Conservation (phyloP, 495 filamentous ascomycete species). For the Podospora sp. region DNA sequence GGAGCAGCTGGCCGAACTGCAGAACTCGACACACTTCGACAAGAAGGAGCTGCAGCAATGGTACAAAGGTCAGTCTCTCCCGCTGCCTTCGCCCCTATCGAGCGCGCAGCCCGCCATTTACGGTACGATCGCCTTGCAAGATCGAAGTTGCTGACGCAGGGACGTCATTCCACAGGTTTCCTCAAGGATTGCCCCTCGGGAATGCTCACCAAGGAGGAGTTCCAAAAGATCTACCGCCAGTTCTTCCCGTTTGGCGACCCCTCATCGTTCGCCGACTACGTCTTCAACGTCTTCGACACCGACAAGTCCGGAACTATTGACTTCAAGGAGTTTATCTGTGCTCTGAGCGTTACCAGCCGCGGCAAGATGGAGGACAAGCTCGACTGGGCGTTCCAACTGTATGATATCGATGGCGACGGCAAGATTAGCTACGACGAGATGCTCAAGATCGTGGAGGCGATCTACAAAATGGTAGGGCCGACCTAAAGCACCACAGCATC, state of each 20-base stretch:
- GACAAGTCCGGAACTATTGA: slow-evolving; percentile 97
- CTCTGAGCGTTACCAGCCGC: slow-evolving; percentile 91
- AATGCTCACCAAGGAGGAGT: slow-evolving; percentile 95
- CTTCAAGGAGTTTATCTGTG: slow-evolving; percentile 99
- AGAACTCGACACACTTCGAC: slow-evolving; percentile 96
- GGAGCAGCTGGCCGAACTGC: slow-evolving; percentile 90
- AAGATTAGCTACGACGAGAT: slow-evolving; percentile 99
- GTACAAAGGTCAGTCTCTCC: slow-evolving; percentile 80
- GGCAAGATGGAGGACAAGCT: slow-evolving; percentile 99
- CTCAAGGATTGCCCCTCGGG: slow-evolving; percentile 97
- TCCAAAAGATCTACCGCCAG: slow-evolving; percentile 99
- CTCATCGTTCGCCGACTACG: slow-evolving; percentile 95
- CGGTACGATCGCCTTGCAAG: neutral
- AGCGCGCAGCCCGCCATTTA: neutral
- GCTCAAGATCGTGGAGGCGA: slow-evolving; percentile 97
- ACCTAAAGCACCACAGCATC: neutral
- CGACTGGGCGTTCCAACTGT: slow-evolving; percentile 99
- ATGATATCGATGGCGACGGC: slow-evolving; percentile 98
- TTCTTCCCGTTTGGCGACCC: slow-evolving; percentile 99
- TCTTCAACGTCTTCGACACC: slow-evolving; percentile 98
- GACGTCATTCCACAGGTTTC: slow-evolving; percentile 67
- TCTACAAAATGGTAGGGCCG: slow-evolving; percentile 92
- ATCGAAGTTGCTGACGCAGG: neutral
- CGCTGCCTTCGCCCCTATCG: neutral
- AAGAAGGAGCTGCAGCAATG: slow-evolving; percentile 99